These are phyloP conservation scores for Asterophora lycoperdoides DNA, from an alignment of 768 basidiomycete genomes.

Conservation along the genomic window DNA sequence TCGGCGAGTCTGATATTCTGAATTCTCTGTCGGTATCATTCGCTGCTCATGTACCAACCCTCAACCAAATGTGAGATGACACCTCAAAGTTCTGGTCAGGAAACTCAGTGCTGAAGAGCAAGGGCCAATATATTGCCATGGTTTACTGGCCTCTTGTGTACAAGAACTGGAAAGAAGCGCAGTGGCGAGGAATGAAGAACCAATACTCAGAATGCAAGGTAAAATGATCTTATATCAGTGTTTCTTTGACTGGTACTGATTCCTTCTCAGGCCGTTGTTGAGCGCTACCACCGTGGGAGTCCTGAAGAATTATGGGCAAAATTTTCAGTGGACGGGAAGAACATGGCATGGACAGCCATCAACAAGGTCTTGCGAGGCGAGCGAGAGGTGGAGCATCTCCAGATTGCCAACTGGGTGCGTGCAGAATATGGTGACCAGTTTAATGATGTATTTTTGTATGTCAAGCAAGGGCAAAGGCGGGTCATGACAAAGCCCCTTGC, in stretches of 20 bases:
- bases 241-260: background rate
- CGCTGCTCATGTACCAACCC: constrained; percentile 8
- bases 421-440: no score
- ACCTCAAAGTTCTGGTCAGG: constrained; percentile 14
- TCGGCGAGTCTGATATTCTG: constrained; percentile 4
- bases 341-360: constrained; percentile 1
- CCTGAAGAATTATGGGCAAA: constrained; percentile 9
- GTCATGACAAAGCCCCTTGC: background rate
- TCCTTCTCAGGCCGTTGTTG: constrained; percentile 11
- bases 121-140: constrained; percentile 18
- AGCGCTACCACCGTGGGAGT: constrained; percentile 9
- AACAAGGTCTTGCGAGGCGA: background rate
- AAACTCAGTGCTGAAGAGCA: constrained; percentile 17
- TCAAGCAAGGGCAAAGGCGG: background rate
- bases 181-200: constrained; percentile 24
- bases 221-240: background rate
- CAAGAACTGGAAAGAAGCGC: constrained; percentile 13
- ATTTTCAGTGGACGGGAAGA: constrained; percentile 1
- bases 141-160: constrained; percentile 21
- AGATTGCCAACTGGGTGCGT: background rate
- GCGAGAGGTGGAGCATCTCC: background rate
- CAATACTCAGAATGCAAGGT: constrained; percentile 25
- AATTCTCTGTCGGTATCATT: no score
- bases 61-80: constrained; percentile 3
- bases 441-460: background rate